phyloP scores from a whole-genome alignment of 345 rosid species.

The Adansonia digitata region DNA sequence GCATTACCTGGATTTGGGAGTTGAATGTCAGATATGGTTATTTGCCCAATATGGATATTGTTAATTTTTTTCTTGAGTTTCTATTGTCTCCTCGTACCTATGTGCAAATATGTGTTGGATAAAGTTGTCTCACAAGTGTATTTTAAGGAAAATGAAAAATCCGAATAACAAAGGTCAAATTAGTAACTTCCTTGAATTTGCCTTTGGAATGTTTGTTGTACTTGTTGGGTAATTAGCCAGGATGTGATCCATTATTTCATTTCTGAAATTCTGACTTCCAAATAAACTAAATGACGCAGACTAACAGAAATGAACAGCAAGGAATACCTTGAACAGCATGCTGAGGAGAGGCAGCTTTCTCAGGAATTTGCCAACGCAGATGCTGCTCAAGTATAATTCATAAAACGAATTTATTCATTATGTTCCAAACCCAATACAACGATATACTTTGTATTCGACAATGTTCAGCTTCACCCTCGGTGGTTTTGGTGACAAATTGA shows the following conservation, averaged over 20 bases:
- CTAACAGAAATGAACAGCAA: constrained; percentile 96
- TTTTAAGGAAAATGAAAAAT: no score
- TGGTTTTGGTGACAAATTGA: not conserved
- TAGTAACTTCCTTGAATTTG: not conserved
- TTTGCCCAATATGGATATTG: not conserved
- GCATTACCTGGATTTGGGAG: not conserved
- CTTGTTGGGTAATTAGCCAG: not conserved
- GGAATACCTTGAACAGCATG: constrained; percentile 82
- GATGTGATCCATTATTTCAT: not conserved
- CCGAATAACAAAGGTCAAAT: not conserved
- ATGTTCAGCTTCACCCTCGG: not conserved
- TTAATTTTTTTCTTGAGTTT: not conserved
- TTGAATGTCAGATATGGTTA: not conserved
- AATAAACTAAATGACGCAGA: constrained; percentile 32
- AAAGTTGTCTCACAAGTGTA: no score
- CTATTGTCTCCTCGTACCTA: not conserved
- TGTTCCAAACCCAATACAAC: not conserved
- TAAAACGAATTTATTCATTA: not conserved
- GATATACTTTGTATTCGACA: not conserved
- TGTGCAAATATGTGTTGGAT: not conserved
- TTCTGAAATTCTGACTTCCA: not conserved
- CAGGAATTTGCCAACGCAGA: constrained; percentile 9
- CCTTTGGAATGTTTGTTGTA: not conserved
- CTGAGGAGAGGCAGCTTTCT: constrained; percentile 30
- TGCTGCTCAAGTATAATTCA: not conserved